Evolutionary conservation across 1,284 basidiomycete species (phyloP).

Genomic region (Irpex rosettiformis): DNA sequence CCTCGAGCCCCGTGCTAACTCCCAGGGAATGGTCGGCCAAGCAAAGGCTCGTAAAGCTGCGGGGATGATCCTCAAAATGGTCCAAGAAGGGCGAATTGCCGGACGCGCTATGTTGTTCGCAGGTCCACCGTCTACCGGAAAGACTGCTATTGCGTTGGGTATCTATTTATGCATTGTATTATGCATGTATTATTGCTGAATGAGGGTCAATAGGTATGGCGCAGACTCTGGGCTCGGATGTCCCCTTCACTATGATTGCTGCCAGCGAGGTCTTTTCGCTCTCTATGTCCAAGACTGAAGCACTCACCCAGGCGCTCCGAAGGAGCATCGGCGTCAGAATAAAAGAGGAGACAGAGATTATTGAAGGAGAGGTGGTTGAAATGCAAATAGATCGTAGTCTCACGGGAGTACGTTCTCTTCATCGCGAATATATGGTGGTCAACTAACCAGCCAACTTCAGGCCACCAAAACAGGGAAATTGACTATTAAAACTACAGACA

Average conservation of each 20-base stretch:
- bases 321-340: conserved; percentile 96
- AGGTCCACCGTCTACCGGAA: conserved; percentile 94
- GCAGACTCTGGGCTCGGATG: conserved; percentile 88
- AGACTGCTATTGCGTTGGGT: conserved; percentile 97
- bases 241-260: conserved; percentile 97
- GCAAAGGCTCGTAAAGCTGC: conserved; percentile 94
- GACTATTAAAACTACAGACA: conserved; percentile 98
- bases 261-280: conserved; percentile 97
- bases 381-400: conserved; percentile 97
- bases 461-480: conserved; percentile 98
- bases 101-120: conserved; percentile 95
- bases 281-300: conserved; percentile 98
- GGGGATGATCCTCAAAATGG: conserved; percentile 97
- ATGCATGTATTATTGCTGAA: not conserved
- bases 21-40: conserved; percentile 97
- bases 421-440: conserved; percentile 1
- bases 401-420: conserved; percentile 75
- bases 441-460: conserved; percentile 36
- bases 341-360: conserved; percentile 96
- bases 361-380: conserved; percentile 98
- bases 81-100: conserved; percentile 92
- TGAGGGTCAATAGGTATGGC: conserved; percentile 75
- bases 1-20: conserved; percentile 84
- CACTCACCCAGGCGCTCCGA: conserved; percentile 94
- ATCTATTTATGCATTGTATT: conserved; percentile 18